phyloP scores from a whole-genome alignment of 352 stramenopile species.

The Phytophthora meadii region DNA sequence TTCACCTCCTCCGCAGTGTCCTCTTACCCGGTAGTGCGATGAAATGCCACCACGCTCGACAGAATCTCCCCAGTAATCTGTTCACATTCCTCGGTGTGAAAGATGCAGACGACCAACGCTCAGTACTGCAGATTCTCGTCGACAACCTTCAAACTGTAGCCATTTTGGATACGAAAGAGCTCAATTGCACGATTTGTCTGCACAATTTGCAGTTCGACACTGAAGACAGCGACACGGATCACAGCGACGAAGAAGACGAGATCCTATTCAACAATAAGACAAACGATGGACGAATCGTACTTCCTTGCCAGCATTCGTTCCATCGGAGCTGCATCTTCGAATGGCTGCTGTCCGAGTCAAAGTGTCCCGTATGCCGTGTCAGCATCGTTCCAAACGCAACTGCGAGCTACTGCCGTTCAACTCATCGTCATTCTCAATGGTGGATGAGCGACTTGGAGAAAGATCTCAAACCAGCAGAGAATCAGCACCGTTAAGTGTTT shows the following conservation, averaged over 20 bases:
- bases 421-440: neutral
- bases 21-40: slow-evolving; percentile 62
- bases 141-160: too few relatives aligned
- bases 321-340: neutral
- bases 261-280: neutral
- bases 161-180: too few relatives aligned
- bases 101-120: slow-evolving; percentile 47
- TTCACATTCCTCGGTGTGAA: slow-evolving; percentile 62
- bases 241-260: slow-evolving; percentile 3
- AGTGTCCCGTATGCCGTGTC: neutral
- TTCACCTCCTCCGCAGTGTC: slow-evolving; percentile 60
- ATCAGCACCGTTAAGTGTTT: neutral
- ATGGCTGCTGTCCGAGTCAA: neutral
- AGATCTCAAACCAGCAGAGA: neutral
- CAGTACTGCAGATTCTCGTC: slow-evolving; percentile 59
- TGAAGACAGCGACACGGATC: slow-evolving; percentile 6
- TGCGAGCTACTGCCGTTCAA: neutral
- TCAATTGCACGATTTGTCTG: neutral
- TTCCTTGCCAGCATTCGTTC: neutral
- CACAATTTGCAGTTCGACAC: neutral
- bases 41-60: slow-evolving; percentile 57
- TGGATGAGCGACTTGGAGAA: neutral
- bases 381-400: neutral
- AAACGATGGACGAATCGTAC: neutral
- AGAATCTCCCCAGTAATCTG: slow-evolving; percentile 46